phyloP scores from a whole-genome alignment of 495 filamentous ascomycete species.

The Annulohypoxylon bovei region DNA sequence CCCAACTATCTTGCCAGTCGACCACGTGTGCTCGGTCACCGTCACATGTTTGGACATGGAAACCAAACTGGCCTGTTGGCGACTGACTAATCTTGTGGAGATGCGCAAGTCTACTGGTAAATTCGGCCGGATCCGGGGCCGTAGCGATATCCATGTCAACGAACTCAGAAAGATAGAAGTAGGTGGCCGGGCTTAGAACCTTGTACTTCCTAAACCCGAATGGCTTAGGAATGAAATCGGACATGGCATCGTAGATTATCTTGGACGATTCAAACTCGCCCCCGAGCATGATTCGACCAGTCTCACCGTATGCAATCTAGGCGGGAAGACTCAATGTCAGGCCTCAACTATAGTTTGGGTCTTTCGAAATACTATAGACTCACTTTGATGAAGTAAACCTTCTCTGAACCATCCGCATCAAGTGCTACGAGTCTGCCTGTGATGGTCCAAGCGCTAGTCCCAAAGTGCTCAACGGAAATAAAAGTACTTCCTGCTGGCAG shows the following conservation, averaged over 20 bases:
- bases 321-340: not conserved
- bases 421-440: not conserved
- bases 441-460: not conserved
- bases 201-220: not conserved
- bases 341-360: not conserved
- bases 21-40: conserved; percentile 3
- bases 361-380: not conserved
- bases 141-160: not conserved
- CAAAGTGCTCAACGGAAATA: not conserved
- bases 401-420: not conserved
- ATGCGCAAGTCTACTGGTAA: conserved; percentile 1
- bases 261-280: not conserved
- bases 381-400: conserved; percentile 1
- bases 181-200: not conserved
- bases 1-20: not conserved
- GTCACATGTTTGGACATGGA: not conserved
- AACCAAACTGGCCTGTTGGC: not conserved
- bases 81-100: not conserved
- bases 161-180: not conserved
- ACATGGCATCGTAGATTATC: not conserved
- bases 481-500: not conserved
- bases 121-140: not conserved
- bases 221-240: not conserved
- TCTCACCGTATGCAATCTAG: not conserved
- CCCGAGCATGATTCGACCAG: not conserved